Base-by-base conservation (phyloP, 768 basidiomycete species). In the Hortiboletus campestris region DNA sequence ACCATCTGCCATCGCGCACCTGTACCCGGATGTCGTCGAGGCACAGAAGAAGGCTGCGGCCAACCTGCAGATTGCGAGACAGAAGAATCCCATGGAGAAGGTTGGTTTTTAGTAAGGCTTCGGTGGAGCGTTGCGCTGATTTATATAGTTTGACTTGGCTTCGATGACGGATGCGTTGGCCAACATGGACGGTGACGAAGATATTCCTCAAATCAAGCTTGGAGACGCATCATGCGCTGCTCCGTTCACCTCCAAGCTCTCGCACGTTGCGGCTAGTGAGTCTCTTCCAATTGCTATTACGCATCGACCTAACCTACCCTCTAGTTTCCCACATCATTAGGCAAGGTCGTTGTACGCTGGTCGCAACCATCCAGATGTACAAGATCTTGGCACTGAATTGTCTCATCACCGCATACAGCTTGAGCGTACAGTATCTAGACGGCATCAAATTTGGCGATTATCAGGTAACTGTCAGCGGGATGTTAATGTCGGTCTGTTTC, bases 371-470 rank as follows among this genome's bases (percentile, higher is more conserved):
- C 51, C 97, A 99, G 75, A 99, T 99, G 97, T 99, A 98, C 84
- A 97, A 98, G 78, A 99, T 99, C 62, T 78, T 99, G 36, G 97
- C 96, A 1, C 76, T 99, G 53, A 99, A 98, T 69, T 98, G 97
- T 67, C 78, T 99, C 40, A 99, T 98, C 73, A 96, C 95, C 4
- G 97, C 97, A n/a, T 98, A 96, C 76, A 95, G 92, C 69, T 78
- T 98, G 57, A 94, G 91, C 62, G 97, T 98, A 31, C 95, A 96
- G 71, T 98, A 99, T 67, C 79, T 99, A 2, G 96, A 98, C 60
- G 97, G 97, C 19, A 98, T 99, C 80, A 98, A 98, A 73, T 98
- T 95, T 72, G 97, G 97, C 14, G 97, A 99, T 70, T 99, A 99
- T 70, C 96, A 99, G 68, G 89, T 97, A 34, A 98, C 96, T 2